phyloP scores from a whole-genome alignment of 1,284 basidiomycete genomes.

The Retiboletus flavoniger region DNA sequence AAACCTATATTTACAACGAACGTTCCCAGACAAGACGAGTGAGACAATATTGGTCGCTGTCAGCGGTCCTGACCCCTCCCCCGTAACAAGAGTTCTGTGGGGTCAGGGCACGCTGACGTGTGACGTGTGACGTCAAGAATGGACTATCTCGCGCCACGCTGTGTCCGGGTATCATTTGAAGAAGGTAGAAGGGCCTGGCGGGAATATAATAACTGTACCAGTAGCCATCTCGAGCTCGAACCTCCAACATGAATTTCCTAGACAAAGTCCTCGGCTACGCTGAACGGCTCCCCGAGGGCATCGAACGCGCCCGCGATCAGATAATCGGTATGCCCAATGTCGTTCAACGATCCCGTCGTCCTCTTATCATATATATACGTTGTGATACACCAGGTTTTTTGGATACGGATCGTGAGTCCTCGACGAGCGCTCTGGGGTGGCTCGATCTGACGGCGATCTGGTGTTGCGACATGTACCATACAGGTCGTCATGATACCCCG shows the following conservation, averaged over 20 bases:
- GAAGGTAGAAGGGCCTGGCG: not conserved
- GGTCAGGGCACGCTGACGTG: not conserved
- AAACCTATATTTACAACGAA: slow-evolving; percentile 4
- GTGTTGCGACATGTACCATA: not conserved
- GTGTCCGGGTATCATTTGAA: not conserved
- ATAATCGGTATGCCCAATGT: slow-evolving; percentile 43
- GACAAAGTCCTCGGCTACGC: slow-evolving; percentile 33
- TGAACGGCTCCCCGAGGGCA: slow-evolving; percentile 43
- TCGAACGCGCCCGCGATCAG: slow-evolving; percentile 49
- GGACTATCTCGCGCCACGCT: not conserved
- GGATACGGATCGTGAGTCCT: slow-evolving; percentile 56
- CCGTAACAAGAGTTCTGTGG: not conserved
- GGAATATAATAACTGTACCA: not conserved
- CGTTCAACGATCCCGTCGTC: not conserved
- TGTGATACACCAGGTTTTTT: slow-evolving; percentile 43
- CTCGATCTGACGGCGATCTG: slow-evolving; percentile 7
- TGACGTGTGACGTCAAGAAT: slow-evolving; percentile 6
- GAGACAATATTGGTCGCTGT: not conserved
- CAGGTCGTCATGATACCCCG: slow-evolving; percentile 75
- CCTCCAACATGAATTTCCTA: slow-evolving; percentile 36
- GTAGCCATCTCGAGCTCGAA: not conserved
- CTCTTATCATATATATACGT: not conserved
- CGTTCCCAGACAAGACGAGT: not conserved
- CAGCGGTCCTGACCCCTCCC: not conserved
- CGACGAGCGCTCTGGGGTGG: not conserved